phyloP scores from a whole-genome alignment of 768 basidiomycete genomes.

The Naganishia vishniacii region DNA sequence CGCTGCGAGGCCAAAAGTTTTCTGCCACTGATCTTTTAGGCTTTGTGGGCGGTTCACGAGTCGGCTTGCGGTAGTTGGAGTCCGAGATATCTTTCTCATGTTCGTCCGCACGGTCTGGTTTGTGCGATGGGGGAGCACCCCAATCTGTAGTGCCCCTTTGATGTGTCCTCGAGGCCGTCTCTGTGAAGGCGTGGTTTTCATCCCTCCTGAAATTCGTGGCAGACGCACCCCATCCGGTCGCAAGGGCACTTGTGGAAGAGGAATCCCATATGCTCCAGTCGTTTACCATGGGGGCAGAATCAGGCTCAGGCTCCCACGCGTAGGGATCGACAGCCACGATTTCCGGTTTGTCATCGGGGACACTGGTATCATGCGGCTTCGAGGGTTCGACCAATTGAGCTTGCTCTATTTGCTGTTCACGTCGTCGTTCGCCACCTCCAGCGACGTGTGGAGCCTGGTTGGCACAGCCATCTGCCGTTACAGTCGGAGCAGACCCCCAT shows the following conservation, averaged over 20 bases:
- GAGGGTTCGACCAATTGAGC: too few species aligned
- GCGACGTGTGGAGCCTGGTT: too few species aligned
- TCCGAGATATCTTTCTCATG: background rate
- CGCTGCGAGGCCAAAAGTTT: conserved; percentile 1
- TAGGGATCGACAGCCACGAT: conserved; percentile 1
- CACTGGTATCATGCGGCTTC: background rate
- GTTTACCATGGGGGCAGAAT: background rate
- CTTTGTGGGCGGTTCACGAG: conserved; percentile 4
- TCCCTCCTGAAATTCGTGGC: background rate
- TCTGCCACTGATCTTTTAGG: conserved; percentile 7
- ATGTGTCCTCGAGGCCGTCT: background rate
- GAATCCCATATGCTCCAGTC: conserved; percentile 2
- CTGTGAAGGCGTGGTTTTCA: background rate
- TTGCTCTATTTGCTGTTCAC: too few species aligned
- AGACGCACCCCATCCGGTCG: background rate
- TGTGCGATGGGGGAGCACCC: background rate
- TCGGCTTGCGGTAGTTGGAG: background rate
- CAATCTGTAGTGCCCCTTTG: too few species aligned
- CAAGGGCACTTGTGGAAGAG: background rate
- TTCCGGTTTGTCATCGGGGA: background rate
- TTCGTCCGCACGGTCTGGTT: background rate
- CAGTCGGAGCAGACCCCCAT: background rate
- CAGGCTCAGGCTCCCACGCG: conserved; percentile 10
- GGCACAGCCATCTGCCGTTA: background rate
- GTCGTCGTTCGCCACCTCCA: too few species aligned